Percentiles rank a stretch among this genome's conserved stretches.
phyloP scores from a whole-genome alignment of 2,329 filamentous ascomycete species.

The Neodidymelliopsis sp. region DNA sequence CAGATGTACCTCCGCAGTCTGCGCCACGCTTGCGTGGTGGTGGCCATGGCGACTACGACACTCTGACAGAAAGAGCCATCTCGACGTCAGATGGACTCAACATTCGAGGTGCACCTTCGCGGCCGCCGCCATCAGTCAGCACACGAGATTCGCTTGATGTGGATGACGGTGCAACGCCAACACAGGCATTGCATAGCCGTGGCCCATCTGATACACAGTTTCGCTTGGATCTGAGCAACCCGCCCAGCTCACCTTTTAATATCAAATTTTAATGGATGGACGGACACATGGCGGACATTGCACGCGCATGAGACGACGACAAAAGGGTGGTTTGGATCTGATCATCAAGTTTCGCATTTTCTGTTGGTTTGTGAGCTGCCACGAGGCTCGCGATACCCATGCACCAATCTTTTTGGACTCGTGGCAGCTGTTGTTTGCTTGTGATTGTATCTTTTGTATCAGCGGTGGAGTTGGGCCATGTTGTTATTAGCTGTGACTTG shows the following conservation, averaged over 20 bases:
- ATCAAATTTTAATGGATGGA: conserved; percentile 44
- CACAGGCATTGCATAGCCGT: conserved; percentile 44
- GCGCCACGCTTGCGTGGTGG: conserved; percentile 27
- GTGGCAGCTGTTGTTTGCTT: conserved; percentile 39
- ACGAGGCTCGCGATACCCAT: conserved; percentile 47
- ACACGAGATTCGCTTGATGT: conserved; percentile 36
- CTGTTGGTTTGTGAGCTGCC: conserved; percentile 35
- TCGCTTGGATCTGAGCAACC: conserved; percentile 45
- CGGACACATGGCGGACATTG: conserved; percentile 14
- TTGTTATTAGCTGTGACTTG: conserved; percentile 31
- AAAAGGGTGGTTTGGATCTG: conserved; percentile 30
- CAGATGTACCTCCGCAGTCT: conserved; percentile 18
- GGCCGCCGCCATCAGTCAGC: conserved; percentile 35
- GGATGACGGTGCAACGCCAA: conserved; percentile 43
- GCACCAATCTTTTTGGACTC: conserved; percentile 36
- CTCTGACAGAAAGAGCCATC: conserved; percentile 38
- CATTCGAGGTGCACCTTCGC: conserved; percentile 32
- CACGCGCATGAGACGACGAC: conserved; percentile 33
- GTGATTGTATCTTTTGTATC: conserved; percentile 32
- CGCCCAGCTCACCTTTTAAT: conserved; percentile 48
- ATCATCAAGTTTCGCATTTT: conserved; percentile 37
- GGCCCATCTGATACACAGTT: conserved; percentile 44
- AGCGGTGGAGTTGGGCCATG: conserved; percentile 46
- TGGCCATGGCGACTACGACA: conserved; percentile 34
- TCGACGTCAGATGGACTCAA: conserved; percentile 39